Evolutionary conservation across 1,139 yeast species (phyloP).

Genomic region (Geotrichum europaeum): DNA sequence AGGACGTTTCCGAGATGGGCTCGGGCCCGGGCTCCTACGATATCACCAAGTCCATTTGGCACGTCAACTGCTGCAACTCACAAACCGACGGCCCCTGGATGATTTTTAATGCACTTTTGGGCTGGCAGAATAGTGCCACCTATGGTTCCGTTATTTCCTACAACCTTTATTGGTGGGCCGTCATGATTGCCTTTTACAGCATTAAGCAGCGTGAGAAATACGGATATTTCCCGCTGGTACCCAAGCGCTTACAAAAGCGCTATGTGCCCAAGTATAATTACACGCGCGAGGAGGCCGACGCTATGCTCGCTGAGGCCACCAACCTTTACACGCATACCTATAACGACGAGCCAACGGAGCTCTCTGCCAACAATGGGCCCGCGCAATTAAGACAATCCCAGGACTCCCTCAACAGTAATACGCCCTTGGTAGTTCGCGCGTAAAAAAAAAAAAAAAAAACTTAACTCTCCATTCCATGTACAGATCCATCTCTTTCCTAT

Average conservation of each 20-base stretch:
- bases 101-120: slow-evolving; percentile 77
- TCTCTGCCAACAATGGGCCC: background rate
- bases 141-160: slow-evolving; percentile 80
- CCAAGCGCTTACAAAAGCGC: slow-evolving; percentile 5
- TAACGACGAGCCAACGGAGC: background rate
- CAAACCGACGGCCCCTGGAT: slow-evolving; percentile 88
- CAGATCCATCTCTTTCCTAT: background rate
- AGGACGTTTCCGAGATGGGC: slow-evolving; percentile 85
- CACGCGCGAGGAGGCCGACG: slow-evolving; percentile 11
- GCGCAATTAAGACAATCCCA: background rate
- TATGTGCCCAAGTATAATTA: slow-evolving; percentile 5
- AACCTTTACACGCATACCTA: slow-evolving; percentile 5
- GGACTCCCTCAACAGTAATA: slow-evolving; percentile 23
- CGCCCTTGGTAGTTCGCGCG: slow-evolving; percentile 22
- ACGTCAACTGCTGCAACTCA: slow-evolving; percentile 91
- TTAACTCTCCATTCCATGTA: background rate
- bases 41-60: slow-evolving; percentile 73
- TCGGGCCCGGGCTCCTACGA: slow-evolving; percentile 91
- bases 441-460: background rate
- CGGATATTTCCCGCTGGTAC: slow-evolving; percentile 9
- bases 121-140: slow-evolving; percentile 92
- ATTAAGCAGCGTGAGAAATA: slow-evolving; percentile 9
- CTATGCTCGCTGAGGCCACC: slow-evolving; percentile 11
- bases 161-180: slow-evolving; percentile 41
- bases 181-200: slow-evolving; percentile 10